Conservation (phyloP, 768 basidiomycete species). For the Naematelia aurantialba region DNA sequence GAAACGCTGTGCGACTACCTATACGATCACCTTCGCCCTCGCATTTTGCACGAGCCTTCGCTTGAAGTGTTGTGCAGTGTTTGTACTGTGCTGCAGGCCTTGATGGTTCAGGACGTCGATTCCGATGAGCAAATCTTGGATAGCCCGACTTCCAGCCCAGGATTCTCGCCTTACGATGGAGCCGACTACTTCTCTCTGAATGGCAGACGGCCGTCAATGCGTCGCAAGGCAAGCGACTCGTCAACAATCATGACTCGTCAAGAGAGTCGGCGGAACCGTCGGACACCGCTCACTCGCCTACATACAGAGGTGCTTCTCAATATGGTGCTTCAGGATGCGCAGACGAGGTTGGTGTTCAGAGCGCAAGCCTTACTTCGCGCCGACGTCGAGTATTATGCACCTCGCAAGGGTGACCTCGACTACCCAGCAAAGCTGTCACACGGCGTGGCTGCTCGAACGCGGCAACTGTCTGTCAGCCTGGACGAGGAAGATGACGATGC, state of each 20-base stretch:
- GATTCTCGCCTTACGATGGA: slow-evolving; percentile 12
- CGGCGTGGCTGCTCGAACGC: slow-evolving; percentile 10
- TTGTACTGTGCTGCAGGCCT: slow-evolving; percentile 89
- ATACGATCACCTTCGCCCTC: slow-evolving; percentile 90
- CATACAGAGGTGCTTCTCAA: slow-evolving; percentile 77
- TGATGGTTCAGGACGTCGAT: slow-evolving; percentile 83
- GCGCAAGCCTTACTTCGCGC: slow-evolving; percentile 86
- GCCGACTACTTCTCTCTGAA: slow-evolving; percentile 10
- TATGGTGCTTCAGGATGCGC: slow-evolving; percentile 92
- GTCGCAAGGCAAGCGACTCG: neutral
- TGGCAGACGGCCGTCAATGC: slow-evolving; percentile 9
- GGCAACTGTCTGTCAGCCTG: slow-evolving; percentile 22
- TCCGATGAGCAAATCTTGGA: slow-evolving; percentile 23
- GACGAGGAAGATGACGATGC: slow-evolving; percentile 54
- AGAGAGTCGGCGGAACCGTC: neutral
- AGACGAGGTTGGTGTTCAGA: slow-evolving; percentile 92
- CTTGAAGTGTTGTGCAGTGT: slow-evolving; percentile 86
- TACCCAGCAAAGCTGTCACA: slow-evolving; percentile 72
- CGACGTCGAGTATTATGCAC: slow-evolving; percentile 78
- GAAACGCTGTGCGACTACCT: slow-evolving; percentile 89
- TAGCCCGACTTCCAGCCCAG: slow-evolving; percentile 21
- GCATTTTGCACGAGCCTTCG: slow-evolving; percentile 87
- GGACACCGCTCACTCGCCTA: slow-evolving; percentile 56
- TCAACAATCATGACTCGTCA: neutral
- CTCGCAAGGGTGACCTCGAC: slow-evolving; percentile 71